Conservation (phyloP, 805 yeast species). For the Suhomyces faveliae region DNA sequence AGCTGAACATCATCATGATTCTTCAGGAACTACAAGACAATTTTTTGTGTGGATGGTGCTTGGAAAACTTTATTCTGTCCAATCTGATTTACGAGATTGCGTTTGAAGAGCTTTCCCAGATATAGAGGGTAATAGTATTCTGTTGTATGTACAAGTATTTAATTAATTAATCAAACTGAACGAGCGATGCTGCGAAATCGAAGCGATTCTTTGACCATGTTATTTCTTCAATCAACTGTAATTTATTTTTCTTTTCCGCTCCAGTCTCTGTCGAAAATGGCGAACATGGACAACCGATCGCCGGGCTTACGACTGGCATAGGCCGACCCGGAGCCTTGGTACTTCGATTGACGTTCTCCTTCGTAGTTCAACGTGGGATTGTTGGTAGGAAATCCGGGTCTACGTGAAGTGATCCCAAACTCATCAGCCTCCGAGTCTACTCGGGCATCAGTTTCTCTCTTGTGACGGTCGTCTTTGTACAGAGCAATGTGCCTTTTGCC, state of each 20-base stretch:
- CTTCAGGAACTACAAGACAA: conserved; percentile 44
- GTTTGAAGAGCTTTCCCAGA: conserved; percentile 23
- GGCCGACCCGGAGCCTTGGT: conserved; percentile 66
- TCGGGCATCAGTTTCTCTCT: conserved; percentile 35
- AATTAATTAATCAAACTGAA: no score
- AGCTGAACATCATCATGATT: conserved; percentile 40
- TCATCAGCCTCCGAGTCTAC: conserved; percentile 29
- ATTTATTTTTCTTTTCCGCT: background rate
- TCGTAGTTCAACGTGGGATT: conserved; percentile 33
- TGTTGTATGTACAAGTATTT: background rate
- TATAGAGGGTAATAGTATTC: background rate
- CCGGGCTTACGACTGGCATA: conserved; percentile 58
- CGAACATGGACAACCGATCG: conserved; percentile 43
- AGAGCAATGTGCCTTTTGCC: conserved; percentile 38
- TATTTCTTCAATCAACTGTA: no score
- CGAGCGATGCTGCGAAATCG: no score
- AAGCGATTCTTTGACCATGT: no score
- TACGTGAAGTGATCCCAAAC: conserved; percentile 31
- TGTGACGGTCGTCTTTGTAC: conserved; percentile 35
- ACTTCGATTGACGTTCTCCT: conserved; percentile 54
- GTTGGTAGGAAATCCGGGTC: conserved; percentile 55
- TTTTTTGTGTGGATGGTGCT: conserved; percentile 46
- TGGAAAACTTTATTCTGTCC: conserved; percentile 33
- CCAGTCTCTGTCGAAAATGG: conserved; percentile 21
- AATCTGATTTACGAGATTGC: conserved; percentile 43